phyloP scores from a whole-genome alignment of 2,329 filamentous ascomycete genomes.

The Aureobasidium vineae region DNA sequence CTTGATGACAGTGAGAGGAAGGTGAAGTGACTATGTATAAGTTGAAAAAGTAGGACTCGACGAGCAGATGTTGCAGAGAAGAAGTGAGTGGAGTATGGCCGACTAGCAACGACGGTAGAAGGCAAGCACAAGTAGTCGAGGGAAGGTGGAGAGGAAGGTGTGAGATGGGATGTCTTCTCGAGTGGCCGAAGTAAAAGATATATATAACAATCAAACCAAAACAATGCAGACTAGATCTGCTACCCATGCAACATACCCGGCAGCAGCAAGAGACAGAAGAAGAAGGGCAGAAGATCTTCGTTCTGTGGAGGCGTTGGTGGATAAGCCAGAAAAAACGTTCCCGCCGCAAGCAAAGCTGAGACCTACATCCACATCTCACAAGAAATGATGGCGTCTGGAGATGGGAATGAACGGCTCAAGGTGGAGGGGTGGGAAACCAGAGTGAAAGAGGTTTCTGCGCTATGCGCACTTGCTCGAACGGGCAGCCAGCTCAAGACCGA shows the following conservation, averaged over 20 bases:
- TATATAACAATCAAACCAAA: constrained; percentile 25
- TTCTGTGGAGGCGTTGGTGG: constrained; percentile 24
- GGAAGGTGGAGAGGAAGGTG: background rate
- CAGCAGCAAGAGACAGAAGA: constrained; percentile 24
- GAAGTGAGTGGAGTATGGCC: background rate
- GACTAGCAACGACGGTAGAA: background rate
- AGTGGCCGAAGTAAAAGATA: constrained; percentile 22
- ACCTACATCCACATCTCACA: constrained; percentile 21
- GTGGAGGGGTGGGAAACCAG: constrained; percentile 30
- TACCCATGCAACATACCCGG: constrained; percentile 18
- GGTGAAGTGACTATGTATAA: background rate
- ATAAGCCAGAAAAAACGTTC: constrained; percentile 25
- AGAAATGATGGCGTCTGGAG: constrained; percentile 24
- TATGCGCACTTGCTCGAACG: constrained; percentile 31
- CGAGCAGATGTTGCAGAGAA: background rate
- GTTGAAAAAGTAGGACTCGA: background rate
- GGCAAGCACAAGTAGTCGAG: constrained; percentile 10
- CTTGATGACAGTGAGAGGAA: background rate
- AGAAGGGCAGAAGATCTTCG: constrained; percentile 22
- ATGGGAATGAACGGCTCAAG: constrained; percentile 23
- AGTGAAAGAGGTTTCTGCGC: constrained; percentile 31
- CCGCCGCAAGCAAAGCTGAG: constrained; percentile 23
- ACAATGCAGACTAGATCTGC: constrained; percentile 23
- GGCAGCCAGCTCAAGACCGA: constrained; percentile 36
- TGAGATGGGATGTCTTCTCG: constrained; percentile 9